Evolutionary conservation across 805 yeast genomes (phyloP).

Genomic region (Lachancea waltii): DNA sequence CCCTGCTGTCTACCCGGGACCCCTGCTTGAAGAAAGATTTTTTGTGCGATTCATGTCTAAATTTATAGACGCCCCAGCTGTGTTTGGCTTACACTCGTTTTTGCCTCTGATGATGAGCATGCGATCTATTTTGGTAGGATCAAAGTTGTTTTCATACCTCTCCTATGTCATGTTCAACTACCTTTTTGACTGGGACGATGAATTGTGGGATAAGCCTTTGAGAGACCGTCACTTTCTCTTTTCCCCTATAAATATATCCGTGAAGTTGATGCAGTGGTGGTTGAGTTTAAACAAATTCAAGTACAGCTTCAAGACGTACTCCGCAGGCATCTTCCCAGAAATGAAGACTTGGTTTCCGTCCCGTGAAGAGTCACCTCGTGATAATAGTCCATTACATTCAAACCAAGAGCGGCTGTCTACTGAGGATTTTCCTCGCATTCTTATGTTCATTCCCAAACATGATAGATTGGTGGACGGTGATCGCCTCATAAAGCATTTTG

Average conservation of each 20-base stretch:
- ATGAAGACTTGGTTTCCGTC: slow-evolving; percentile 48
- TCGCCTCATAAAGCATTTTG: slow-evolving; percentile 57
- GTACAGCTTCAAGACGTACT: slow-evolving; percentile 38
- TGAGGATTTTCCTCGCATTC: slow-evolving; percentile 47
- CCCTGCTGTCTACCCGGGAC: slow-evolving; percentile 90
- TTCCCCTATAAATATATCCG: slow-evolving; percentile 77
- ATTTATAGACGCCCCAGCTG: slow-evolving; percentile 40
- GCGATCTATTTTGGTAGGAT: slow-evolving; percentile 44
- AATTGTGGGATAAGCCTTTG: slow-evolving; percentile 61
- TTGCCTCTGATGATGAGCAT: slow-evolving; percentile 65
- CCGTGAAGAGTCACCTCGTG: slow-evolving; percentile 10
- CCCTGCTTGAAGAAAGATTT: slow-evolving; percentile 52
- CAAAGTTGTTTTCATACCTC: slow-evolving; percentile 50
- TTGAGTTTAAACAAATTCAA: slow-evolving; percentile 39
- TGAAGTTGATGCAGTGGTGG: slow-evolving; percentile 92
- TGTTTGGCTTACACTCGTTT: slow-evolving; percentile 76
- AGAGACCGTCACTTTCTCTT: slow-evolving; percentile 74
- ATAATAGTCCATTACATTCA: slow-evolving; percentile 17
- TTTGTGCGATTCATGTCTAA: slow-evolving; percentile 59
- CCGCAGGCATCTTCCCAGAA: slow-evolving; percentile 44
- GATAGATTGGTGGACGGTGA: slow-evolving; percentile 78
- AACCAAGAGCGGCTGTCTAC: slow-evolving; percentile 32
- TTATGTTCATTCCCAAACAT: slow-evolving; percentile 61
- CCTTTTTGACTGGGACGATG: slow-evolving; percentile 81
- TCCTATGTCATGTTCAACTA: slow-evolving; percentile 83